A percentile compares a stretch with the other conserved stretches of the same genome.
Evolutionary conservation across 768 basidiomycete genomes (phyloP).

Genomic region (Suillus bovinus): DNA sequence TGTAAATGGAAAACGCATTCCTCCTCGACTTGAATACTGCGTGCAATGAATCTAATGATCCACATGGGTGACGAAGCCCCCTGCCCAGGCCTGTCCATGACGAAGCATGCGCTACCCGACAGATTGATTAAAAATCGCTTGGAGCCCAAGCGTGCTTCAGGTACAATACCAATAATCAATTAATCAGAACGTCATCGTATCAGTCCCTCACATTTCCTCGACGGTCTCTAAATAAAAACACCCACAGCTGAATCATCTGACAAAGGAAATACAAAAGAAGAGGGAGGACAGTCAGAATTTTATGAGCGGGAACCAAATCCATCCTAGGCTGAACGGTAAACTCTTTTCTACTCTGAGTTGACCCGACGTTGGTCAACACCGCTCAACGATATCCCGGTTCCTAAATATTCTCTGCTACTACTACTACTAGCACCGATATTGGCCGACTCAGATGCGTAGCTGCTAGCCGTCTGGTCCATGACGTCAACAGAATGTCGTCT

Average conservation of each 20-base stretch:
- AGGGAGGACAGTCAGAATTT: too few species aligned
- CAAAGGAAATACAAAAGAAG: too few species aligned
- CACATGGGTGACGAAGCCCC: not conserved
- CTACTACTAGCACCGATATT: not conserved
- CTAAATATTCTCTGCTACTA: slow-evolving; percentile 3
- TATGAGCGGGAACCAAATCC: too few species aligned
- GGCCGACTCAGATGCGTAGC: not conserved
- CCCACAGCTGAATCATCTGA: too few species aligned
- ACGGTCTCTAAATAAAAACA: too few species aligned
- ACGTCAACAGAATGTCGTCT: slow-evolving; percentile 34
- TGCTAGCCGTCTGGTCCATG: slow-evolving; percentile 8
- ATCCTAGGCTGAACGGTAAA: not conserved
- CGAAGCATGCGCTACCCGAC: not conserved
- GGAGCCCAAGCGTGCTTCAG: too few species aligned
- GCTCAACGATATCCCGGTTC: not conserved
- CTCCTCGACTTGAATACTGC: too few species aligned
- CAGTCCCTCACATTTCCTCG: too few species aligned
- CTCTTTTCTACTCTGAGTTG: not conserved
- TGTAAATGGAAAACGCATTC: too few species aligned
- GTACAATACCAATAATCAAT: too few species aligned
- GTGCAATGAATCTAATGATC: too few species aligned
- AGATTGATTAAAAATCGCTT: slow-evolving; percentile 2
- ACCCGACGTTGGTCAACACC: not conserved
- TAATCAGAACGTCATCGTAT: too few species aligned
- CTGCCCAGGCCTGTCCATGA: not conserved